A percentile compares a stretch with the other conserved stretches of the same genome.
These are phyloP conservation scores for Sungouiella thailandica DNA, from an alignment of 805 yeast genomes.

Conservation along the genomic window DNA sequence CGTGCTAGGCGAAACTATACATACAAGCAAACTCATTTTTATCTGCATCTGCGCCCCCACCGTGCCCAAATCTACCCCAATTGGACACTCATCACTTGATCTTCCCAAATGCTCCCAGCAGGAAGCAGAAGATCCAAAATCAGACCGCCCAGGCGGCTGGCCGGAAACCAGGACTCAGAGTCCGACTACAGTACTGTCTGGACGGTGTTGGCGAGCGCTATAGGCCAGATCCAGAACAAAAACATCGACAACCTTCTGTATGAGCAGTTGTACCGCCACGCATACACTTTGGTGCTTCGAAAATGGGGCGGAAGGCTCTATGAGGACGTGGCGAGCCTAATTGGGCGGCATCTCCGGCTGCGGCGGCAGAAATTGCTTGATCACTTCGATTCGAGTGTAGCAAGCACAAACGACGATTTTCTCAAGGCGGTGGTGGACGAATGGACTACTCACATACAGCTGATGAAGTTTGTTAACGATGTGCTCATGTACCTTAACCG, in stretches of 20 bases:
- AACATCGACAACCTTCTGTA: conserved; percentile 73
- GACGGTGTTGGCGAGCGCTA: conserved; percentile 61
- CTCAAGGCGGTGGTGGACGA: conserved; percentile 34
- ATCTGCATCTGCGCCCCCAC: too few relatives aligned
- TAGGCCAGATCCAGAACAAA: conserved; percentile 63
- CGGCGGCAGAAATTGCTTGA: conserved; percentile 17
- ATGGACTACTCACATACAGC: conserved; percentile 70
- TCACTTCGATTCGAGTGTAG: conserved; percentile 9
- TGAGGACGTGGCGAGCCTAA: conserved; percentile 48
- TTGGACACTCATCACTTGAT: not conserved
- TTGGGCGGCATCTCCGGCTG: conserved; percentile 41
- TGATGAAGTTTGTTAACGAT: conserved; percentile 77
- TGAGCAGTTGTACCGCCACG: conserved; percentile 75
- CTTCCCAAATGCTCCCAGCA: conserved; percentile 12
- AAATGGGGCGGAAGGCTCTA: conserved; percentile 65
- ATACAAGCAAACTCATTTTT: too few relatives aligned
- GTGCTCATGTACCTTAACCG: conserved; percentile 83
- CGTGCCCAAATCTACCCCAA: not conserved
- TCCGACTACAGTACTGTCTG: conserved; percentile 62
- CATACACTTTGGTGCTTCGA: conserved; percentile 69
- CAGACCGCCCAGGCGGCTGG: conserved; percentile 56
- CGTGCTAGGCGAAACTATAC: too few relatives aligned
- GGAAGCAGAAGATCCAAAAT: conserved; percentile 52
- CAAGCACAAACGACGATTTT: conserved; percentile 25
- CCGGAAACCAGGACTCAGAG: conserved; percentile 17